Percentiles rank a stretch among this genome's conserved stretches.
phyloP scores from a whole-genome alignment of 2,329 filamentous ascomycete genomes.

The Pseudocercospora pini-densiflorae region DNA sequence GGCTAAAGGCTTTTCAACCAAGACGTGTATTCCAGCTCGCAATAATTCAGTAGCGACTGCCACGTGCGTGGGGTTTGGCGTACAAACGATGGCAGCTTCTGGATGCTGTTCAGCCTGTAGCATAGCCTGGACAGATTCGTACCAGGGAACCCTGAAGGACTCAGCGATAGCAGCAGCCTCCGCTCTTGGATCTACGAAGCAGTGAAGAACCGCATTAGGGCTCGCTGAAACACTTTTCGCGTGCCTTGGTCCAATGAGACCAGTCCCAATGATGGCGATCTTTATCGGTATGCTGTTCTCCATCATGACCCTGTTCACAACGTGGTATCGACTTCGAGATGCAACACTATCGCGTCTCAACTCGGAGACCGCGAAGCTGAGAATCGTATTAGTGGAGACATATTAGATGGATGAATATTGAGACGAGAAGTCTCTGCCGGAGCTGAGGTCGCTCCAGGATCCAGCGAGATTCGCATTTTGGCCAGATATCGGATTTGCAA shows the following conservation, averaged over 20 bases:
- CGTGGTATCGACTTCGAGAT: too few relatives aligned
- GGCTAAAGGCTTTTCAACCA: constrained; percentile 63
- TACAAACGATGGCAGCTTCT: constrained; percentile 62
- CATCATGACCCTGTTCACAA: background rate
- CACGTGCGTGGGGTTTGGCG: constrained; percentile 64
- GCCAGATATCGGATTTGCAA: background rate
- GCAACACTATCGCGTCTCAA: background rate
- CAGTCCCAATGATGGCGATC: constrained; percentile 54
- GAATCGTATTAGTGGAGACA: background rate
- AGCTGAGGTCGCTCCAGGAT: background rate
- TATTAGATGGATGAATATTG: constrained; percentile 5
- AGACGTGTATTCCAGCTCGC: constrained; percentile 54
- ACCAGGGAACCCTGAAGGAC: constrained; percentile 46
- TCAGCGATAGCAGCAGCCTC: constrained; percentile 43
- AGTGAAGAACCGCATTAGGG: constrained; percentile 44
- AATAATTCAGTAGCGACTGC: constrained; percentile 55
- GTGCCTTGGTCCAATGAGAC: constrained; percentile 57
- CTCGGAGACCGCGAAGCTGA: background rate
- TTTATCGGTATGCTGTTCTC: constrained; percentile 1
- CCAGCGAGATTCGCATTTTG: background rate
- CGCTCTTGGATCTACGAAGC: constrained; percentile 54
- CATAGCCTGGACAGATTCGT: constrained; percentile 49
- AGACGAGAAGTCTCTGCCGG: constrained; percentile 4
- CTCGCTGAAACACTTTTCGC: constrained; percentile 50
- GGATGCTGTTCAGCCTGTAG: constrained; percentile 48